A percentile compares a stretch with the other conserved stretches of the same genome.
Conservation (phyloP, 2,329 filamentous ascomycete genomes). For the Pseudopithomyces chartarum region DNA sequence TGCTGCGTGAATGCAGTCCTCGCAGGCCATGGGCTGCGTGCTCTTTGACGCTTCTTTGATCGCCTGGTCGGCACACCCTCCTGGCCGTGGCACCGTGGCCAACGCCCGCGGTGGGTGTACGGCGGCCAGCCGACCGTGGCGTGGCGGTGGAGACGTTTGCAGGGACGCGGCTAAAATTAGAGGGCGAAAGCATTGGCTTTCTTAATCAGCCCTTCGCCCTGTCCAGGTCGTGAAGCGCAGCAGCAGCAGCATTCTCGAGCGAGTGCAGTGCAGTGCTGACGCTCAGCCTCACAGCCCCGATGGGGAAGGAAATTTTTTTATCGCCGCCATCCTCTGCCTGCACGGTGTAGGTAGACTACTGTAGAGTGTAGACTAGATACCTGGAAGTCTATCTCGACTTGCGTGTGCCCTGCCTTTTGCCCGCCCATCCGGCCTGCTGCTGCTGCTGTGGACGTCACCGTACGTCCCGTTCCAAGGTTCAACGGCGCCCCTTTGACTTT, state of each 20-base stretch:
- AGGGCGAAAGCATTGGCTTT: slow-evolving; percentile 1
- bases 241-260: not conserved
- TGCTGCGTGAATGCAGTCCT: not conserved
- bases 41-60: not conserved
- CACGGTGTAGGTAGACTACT: too few species aligned
- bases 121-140: slow-evolving; percentile 11
- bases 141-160: slow-evolving; percentile 2
- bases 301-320: too few species aligned
- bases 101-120: not conserved
- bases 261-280: too few species aligned
- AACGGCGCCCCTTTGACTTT: slow-evolving; percentile 4
- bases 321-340: not conserved
- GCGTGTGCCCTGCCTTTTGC: not conserved
- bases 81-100: slow-evolving; percentile 5
- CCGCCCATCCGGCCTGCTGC: too few species aligned
- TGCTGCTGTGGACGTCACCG: not conserved
- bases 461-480: not conserved
- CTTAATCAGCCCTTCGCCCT: slow-evolving; percentile 15
- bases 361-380: too few species aligned
- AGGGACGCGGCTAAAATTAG: slow-evolving; percentile 10
- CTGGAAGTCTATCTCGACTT: not conserved
- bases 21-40: not conserved
- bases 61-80: not conserved
- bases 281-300: too few species aligned
- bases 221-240: slow-evolving; percentile 9